Base-by-base conservation (phyloP, 2,329 filamentous ascomycete species). In the Colletotrichum abscissum region DNA sequence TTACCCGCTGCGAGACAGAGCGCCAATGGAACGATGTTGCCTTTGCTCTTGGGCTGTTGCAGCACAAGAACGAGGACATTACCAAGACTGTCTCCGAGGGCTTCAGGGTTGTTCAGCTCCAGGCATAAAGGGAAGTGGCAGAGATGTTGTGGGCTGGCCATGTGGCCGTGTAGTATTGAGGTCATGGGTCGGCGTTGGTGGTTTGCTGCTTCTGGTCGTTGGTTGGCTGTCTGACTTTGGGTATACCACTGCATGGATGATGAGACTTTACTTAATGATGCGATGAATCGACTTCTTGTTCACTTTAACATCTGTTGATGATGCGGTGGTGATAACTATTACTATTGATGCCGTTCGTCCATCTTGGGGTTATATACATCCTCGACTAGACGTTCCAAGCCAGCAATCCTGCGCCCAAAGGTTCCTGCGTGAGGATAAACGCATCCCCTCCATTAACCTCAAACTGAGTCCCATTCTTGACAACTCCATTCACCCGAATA, bases 1-100 rank as follows among this genome's bases (percentile, higher is more conserved):
- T 99, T 57, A 88, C 90, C 1, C 90, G 96, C 59, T 98, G 95
- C 79, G 95, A 98, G 80, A 97, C 90, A 60, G 96, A 99, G 84
- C 89, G 95, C 75, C 95, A 98, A 81, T 99, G 97, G 97, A 97
- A 96, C 80, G 97, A 99, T 84, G 95, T 98, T 56, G 94, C 96
- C 0, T 99, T 95, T 85, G 95, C 95, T 3, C 85, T 99, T 73
- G 95, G 95, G 3, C 84, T 98, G 73, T 84, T 99, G 69, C 95
- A 95, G 79, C 97, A 99, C 82, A 97, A 97, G 87, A 96, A 96
- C 78, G 94, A 97, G 79, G 94, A 97, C 58, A 97, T 97, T 70
- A 88, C 89, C 72, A 97, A 95, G 86, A 81, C 92, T 72, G 88
- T 97, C 22, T 84, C 89, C 0, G 94, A 94, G 74, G 94, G 94